Conservation (phyloP, 2,329 filamentous ascomycete species). For the Fusarium temperatum region DNA sequence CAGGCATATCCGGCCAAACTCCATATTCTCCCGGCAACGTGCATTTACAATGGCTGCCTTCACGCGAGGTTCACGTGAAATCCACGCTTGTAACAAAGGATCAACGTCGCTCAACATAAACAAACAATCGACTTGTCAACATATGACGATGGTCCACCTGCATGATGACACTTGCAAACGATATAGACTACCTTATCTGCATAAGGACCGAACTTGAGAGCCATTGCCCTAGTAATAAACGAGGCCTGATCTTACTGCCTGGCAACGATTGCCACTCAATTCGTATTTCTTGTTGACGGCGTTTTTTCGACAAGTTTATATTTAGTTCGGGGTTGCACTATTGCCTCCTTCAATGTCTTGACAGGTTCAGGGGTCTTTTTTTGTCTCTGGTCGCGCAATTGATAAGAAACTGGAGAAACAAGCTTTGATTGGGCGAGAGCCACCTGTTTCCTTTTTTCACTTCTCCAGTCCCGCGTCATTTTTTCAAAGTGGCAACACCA, state of each 20-base stretch:
- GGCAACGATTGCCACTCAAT: not conserved
- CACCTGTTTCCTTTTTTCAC: slow-evolving; percentile 28
- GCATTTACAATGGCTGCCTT: not conserved
- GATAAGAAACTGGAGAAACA: slow-evolving; percentile 29
- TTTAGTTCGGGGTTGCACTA: slow-evolving; percentile 11
- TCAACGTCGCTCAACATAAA: not conserved
- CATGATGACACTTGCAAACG: not conserved
- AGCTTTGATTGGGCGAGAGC: slow-evolving; percentile 18
- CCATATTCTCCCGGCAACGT: not conserved
- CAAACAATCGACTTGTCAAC: not conserved
- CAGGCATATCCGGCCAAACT: not conserved
- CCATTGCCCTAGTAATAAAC: not conserved
- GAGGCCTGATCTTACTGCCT: not conserved
- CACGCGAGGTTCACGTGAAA: not conserved
- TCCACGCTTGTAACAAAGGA: not conserved
- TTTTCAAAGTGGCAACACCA: slow-evolving; percentile 31
- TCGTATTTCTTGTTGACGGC: not conserved
- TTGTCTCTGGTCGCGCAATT: slow-evolving; percentile 14
- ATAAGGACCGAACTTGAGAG: not conserved
- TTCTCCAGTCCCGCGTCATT: slow-evolving; percentile 33
- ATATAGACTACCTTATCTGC: not conserved
- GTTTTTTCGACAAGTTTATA: not conserved
- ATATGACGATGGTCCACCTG: not conserved
- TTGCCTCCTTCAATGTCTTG: not conserved
- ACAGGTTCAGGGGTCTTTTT: slow-evolving; percentile 18